Evolutionary conservation across 164 flowering plant species (phyloP).

Genomic region (Echeveria elegans): DNA sequence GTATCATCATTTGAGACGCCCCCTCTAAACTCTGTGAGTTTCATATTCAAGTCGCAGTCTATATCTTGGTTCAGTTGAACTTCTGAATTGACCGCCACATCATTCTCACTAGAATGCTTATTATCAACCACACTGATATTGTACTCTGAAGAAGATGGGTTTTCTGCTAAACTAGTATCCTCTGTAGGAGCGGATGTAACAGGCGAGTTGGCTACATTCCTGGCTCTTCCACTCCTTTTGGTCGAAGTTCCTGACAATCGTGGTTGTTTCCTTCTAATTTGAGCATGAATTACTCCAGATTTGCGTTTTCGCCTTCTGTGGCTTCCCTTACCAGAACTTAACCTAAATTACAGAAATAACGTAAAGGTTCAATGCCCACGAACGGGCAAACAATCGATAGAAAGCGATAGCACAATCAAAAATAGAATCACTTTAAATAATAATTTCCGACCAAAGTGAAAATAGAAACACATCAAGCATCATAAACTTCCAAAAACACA

Average conservation of each 20-base stretch:
- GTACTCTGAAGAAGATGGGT: conserved; percentile 10
- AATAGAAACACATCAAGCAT: background rate
- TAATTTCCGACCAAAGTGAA: background rate
- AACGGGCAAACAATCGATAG: background rate
- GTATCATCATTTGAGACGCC: conserved; percentile 13
- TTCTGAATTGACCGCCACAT: conserved; percentile 12
- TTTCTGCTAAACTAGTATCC: conserved; percentile 12
- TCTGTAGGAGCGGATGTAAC: conserved; percentile 18
- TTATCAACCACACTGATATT: conserved; percentile 14
- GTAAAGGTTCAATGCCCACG: background rate
- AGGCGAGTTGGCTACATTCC: conserved; percentile 14
- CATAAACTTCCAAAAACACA: background rate
- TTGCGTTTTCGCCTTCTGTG: conserved; percentile 58
- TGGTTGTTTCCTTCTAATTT: conserved; percentile 56
- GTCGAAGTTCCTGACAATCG: conserved; percentile 11
- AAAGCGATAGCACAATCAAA: background rate
- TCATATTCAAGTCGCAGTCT: conserved; percentile 33
- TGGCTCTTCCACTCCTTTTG: conserved; percentile 11
- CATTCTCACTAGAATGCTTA: conserved; percentile 26
- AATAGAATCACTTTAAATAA: background rate
- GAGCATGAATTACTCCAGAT: conserved; percentile 30
- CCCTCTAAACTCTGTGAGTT: conserved; percentile 38
- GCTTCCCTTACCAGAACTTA: conserved; percentile 43
- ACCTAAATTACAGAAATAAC: conserved; percentile 7
- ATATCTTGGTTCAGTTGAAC: conserved; percentile 17